Evolutionary conservation across 1,284 basidiomycete genomes (phyloP), one percentile per base, ranked within the genome.

Genomic region (Athelia sp.): DNA sequence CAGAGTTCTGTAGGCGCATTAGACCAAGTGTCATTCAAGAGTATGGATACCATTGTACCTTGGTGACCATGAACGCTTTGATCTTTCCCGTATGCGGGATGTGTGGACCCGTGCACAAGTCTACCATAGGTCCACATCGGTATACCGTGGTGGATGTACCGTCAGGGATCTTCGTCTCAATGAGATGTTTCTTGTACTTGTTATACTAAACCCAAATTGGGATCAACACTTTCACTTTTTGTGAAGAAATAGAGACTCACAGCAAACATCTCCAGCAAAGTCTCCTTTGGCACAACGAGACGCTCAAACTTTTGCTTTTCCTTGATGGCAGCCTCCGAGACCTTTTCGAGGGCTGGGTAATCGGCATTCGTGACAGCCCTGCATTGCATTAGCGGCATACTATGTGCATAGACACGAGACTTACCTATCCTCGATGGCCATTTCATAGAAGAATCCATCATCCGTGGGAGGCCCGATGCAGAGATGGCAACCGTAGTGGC

Each of bases 391-490:
- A 52, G 56, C 13, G 62, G 48, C 48, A 29, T 11, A 23, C 13
- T n/a, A 13, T 26, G 36, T 46, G 10, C 35, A 23, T 14, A 24
- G 4, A 32, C 21, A 1, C 21, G 1, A 46, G 38, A 58, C 71
- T 31, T 45, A 80, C 84, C 86, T 73, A 49, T 90, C 83, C 35
- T 81, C 71, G 50, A 87, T 90, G 6, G 79, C 82, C 97, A 99
- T 99, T 68, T 99, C 97, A 68, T 99, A 99, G 80, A 97, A 99
- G 81, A 99, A 99, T 14, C 97, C 97, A 24, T 99, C 96, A 40
- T 98, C 94, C 2, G 93, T 95, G 18, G 97, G 97, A 18, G 97
- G 97, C 14, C 97, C 97, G 58, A 98, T 87, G 65, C 96, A 98
- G 17, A 99, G 78, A 72, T 98, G 94, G 68, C 95, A 98, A 40